These are phyloP conservation scores for Artemisia annua DNA, from an alignment of 129 eudicot genomes.

Conservation along the genomic window DNA sequence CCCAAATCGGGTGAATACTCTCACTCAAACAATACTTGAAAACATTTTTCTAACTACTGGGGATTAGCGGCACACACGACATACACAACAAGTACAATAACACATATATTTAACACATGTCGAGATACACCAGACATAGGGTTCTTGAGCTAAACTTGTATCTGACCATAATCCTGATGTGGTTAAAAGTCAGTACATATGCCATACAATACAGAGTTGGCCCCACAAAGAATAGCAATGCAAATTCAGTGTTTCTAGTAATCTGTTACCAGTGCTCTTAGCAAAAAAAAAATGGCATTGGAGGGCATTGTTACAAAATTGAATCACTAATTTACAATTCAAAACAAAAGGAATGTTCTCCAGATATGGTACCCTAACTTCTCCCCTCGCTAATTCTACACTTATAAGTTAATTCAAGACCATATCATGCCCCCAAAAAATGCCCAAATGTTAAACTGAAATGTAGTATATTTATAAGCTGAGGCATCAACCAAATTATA, in stretches of 20 bases:
- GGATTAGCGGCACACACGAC: no score
- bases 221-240: no score
- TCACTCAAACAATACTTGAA: no score
- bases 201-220: no score
- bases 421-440: slow-evolving; percentile 18
- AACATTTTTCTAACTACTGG: no score
- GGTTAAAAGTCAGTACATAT: no score
- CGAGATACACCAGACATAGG: no score
- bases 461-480: slow-evolving; percentile 13
- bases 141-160: no score
- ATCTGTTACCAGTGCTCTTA: background rate
- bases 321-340: slow-evolving; percentile 26
- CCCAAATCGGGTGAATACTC: no score
- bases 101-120: no score
- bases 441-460: slow-evolving; percentile 13
- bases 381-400: background rate
- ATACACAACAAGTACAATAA: no score
- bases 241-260: background rate
- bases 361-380: slow-evolving; percentile 1
- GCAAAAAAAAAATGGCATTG: background rate
- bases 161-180: no score
- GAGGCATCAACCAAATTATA: slow-evolving; percentile 2
- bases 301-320: background rate
- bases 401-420: slow-evolving; percentile 15
- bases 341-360: slow-evolving; percentile 1